Percentiles rank a stretch among this genome's conserved stretches.
Evolutionary conservation across 495 filamentous ascomycete species (phyloP).

Genomic region (Neurospora sublineolata): DNA sequence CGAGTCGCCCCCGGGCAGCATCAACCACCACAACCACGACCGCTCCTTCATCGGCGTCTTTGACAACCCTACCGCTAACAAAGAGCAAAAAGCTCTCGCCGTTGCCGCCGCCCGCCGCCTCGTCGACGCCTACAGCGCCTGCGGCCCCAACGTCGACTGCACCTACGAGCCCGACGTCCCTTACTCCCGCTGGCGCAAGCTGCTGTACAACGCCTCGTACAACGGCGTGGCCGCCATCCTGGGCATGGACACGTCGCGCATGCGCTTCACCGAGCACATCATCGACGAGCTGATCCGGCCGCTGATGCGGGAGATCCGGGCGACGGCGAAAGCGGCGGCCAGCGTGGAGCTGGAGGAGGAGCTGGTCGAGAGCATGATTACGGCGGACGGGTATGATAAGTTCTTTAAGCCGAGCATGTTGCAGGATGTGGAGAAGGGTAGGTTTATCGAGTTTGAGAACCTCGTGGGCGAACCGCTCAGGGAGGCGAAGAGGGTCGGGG

Average conservation of each 20-base stretch:
- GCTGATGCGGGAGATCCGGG: constrained; percentile 14
- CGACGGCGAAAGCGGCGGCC: constrained; percentile 6
- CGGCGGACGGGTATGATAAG: constrained; percentile 25
- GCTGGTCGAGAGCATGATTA: constrained; percentile 24
- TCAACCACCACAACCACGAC: constrained; percentile 35
- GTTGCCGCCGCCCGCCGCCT: constrained; percentile 25
- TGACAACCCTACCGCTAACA: constrained; percentile 16
- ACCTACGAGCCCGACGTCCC: constrained; percentile 25
- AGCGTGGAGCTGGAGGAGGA: constrained; percentile 26
- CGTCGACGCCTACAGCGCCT: constrained; percentile 26
- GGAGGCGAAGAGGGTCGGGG: constrained; percentile 31
- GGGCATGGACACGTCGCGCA: constrained; percentile 33
- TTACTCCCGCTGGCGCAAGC: constrained; percentile 37
- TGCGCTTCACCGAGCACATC: constrained; percentile 15
- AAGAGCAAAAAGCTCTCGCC: neutral
- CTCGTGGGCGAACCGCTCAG: constrained; percentile 42
- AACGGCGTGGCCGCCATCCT: constrained; percentile 38
- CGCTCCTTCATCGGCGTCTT: constrained; percentile 34
- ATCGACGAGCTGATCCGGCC: constrained; percentile 14
- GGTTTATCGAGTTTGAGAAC: constrained; percentile 43
- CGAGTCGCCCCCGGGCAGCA: constrained; percentile 33
- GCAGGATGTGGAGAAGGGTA: constrained; percentile 36
- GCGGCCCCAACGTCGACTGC: constrained; percentile 17
- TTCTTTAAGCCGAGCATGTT: constrained; percentile 37
- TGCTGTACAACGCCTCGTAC: constrained; percentile 38